Base-by-base conservation (phyloP, 1,139 yeast species). In the Saccharomyces hybrid region DNA sequence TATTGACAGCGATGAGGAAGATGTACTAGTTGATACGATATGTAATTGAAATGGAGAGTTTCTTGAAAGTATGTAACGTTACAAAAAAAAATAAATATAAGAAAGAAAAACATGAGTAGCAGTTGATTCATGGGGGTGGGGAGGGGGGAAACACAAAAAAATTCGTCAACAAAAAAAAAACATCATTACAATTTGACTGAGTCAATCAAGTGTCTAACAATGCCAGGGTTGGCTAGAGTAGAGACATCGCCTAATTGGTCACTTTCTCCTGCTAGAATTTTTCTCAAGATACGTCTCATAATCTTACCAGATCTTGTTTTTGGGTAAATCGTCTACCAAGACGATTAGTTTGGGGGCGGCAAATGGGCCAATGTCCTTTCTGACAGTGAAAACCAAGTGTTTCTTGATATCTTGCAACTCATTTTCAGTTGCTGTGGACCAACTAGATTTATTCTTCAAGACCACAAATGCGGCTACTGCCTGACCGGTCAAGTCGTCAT, bases 401-500 rank as follows among this genome's bases (percentile, higher is more conserved):
- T 83, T 84, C 70, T 84, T 84, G 62, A 82, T 74, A n/a, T 78
- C 78, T 48, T 76, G 81, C 54, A 75, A 62, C 57, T 79, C 83
- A 53, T 75, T 81, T 14, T 74, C 73, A 8, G 70, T 63, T 2
- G 72, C 64, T 52, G 71, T 72, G 29, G 71, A 71, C 66, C 69
- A 64, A 50, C 62, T 60, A 11, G 71, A 63, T 56, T 75, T 74
- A 56, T 69, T 69, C 72, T 85, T 85, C 65, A 86, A 76, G 1
- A 89, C 78, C 41, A 85, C 91, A 69, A 84, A 86, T 1, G 91
- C 90, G 19, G 90, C 90, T 55, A 86, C 90, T 1, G 91, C 90
- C 71, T 85, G 87, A 57, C 93, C 93, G 26, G 91, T 86, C 73
- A 86, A 78, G 61, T 86, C 93, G 68, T 86, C 90, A 32, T 87